phyloP scores from a whole-genome alignment of 768 basidiomycete species.

The Russula ochroleuca region DNA sequence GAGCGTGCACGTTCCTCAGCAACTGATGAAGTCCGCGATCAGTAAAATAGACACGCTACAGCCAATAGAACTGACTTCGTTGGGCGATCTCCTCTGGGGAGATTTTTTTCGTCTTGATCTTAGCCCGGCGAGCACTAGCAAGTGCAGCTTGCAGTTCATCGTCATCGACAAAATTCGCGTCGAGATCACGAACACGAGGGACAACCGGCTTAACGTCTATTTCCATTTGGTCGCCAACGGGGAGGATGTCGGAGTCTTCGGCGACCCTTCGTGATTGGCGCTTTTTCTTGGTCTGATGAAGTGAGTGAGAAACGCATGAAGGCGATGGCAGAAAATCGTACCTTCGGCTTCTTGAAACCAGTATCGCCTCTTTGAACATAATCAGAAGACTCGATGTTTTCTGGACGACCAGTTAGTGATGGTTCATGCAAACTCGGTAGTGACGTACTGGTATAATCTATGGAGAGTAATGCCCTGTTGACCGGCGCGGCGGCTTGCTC shows the following conservation, averaged over 20 bases:
- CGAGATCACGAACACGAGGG: slow-evolving; percentile 65
- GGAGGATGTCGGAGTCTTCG: slow-evolving; percentile 47
- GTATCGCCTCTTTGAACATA: slow-evolving; percentile 88
- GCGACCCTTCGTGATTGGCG: slow-evolving; percentile 64
- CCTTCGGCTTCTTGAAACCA: slow-evolving; percentile 95
- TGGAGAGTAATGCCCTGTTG: slow-evolving; percentile 75
- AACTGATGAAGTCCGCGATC: slow-evolving; percentile 43
- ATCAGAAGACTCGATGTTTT: slow-evolving; percentile 82
- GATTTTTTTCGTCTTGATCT: slow-evolving; percentile 70
- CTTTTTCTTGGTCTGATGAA: slow-evolving; percentile 84
- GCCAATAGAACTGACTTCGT: slow-evolving; percentile 50
- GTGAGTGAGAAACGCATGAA: neutral
- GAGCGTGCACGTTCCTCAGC: slow-evolving; percentile 56
- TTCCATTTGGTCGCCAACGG: slow-evolving; percentile 61
- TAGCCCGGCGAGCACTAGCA: slow-evolving; percentile 78
- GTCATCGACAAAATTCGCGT: slow-evolving; percentile 93
- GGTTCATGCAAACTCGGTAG: neutral
- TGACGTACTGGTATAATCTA: slow-evolving; percentile 85
- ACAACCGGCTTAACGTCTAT: slow-evolving; percentile 72
- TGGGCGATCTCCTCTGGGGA: slow-evolving; percentile 79
- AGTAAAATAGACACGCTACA: slow-evolving; percentile 6
- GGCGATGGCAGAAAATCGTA: slow-evolving; percentile 31
- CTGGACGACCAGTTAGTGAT: slow-evolving; percentile 39
- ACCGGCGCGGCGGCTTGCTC: slow-evolving; percentile 55
- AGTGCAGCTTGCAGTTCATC: slow-evolving; percentile 95